A percentile compares a stretch with the other conserved stretches of the same genome.
Evolutionary conservation across 805 yeast genomes (phyloP).

Genomic region (Citeromyces nyonsensis): DNA sequence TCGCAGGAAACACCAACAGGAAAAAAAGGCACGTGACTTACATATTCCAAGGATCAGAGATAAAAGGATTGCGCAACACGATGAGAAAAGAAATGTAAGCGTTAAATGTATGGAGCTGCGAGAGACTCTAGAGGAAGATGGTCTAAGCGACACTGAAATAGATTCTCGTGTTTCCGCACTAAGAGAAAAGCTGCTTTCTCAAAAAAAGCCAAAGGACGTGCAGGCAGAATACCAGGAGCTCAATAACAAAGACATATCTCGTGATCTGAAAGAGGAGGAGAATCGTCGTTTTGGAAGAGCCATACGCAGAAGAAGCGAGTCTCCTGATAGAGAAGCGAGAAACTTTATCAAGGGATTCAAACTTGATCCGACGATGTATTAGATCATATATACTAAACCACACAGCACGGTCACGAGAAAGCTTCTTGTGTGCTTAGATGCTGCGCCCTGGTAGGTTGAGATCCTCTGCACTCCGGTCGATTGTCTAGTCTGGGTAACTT

Average conservation of each 20-base stretch:
- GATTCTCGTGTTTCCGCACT: constrained; percentile 14
- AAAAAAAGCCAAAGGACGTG: not conserved
- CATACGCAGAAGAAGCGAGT: not conserved
- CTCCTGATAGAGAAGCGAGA: constrained; percentile 3
- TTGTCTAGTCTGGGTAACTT: not conserved
- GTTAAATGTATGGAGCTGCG: constrained; percentile 32
- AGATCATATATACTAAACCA: not conserved
- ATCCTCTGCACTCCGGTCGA: not conserved
- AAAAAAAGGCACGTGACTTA: constrained; percentile 6
- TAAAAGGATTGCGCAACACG: constrained; percentile 17
- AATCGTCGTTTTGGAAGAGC: not conserved
- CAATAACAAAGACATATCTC: not conserved
- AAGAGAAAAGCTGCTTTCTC: constrained; percentile 8
- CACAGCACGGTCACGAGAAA: not conserved
- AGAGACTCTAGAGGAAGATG: constrained; percentile 28
- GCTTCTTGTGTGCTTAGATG: constrained; percentile 5
- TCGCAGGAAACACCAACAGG: constrained; percentile 15
- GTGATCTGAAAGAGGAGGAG: constrained; percentile 1
- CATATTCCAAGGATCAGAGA: constrained; percentile 6
- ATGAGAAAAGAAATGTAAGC: constrained; percentile 21
- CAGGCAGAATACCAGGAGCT: not conserved
- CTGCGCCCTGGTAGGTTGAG: constrained; percentile 6
- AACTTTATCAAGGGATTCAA: constrained; percentile 4
- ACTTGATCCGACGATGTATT: constrained; percentile 2
- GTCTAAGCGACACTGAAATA: constrained; percentile 18